These are phyloP conservation scores for Tolypocladium endophyticum DNA, from an alignment of 2,329 filamentous ascomycete species.

Conservation along the genomic window DNA sequence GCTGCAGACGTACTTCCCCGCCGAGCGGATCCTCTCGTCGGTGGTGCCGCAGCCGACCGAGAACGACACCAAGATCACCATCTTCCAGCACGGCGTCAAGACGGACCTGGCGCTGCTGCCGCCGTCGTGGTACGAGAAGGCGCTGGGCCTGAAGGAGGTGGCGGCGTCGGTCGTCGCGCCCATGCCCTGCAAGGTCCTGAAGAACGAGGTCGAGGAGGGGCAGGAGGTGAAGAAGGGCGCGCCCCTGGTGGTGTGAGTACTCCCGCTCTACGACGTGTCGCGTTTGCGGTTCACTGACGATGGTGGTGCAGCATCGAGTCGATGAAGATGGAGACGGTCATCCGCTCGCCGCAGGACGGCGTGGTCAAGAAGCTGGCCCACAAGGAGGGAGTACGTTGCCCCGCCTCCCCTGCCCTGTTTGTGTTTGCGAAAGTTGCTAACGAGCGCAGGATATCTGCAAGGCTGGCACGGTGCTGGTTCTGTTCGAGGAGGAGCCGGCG, in stretches of 20 bases:
- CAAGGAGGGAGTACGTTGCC: constrained; percentile 56
- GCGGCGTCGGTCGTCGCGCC: constrained; percentile 79
- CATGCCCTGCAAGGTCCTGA: constrained; percentile 94
- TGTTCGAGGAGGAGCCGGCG: constrained; percentile 50
- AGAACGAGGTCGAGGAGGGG: constrained; percentile 78
- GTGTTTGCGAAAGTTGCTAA: constrained; percentile 6
- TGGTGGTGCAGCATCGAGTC: constrained; percentile 55
- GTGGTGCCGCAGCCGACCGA: constrained; percentile 50
- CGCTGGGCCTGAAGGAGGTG: constrained; percentile 70
- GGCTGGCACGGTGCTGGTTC: constrained; percentile 61
- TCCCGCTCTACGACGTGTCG: not conserved
- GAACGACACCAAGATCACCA: constrained; percentile 53
- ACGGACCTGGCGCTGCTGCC: constrained; percentile 45
- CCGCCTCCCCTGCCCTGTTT: not conserved
- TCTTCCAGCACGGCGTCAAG: constrained; percentile 63
- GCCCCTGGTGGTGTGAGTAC: constrained; percentile 65
- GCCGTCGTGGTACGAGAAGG: constrained; percentile 79
- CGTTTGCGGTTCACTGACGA: not conserved
- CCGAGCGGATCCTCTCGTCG: constrained; percentile 69
- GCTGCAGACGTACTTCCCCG: constrained; percentile 57
- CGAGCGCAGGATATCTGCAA: constrained; percentile 60
- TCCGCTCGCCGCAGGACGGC: constrained; percentile 64
- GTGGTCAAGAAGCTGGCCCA: constrained; percentile 64
- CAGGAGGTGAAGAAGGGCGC: constrained; percentile 76
- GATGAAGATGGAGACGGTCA: constrained; percentile 86